Evolutionary conservation across 768 basidiomycete genomes (phyloP).

Genomic region (Daedaleopsis nitida): DNA sequence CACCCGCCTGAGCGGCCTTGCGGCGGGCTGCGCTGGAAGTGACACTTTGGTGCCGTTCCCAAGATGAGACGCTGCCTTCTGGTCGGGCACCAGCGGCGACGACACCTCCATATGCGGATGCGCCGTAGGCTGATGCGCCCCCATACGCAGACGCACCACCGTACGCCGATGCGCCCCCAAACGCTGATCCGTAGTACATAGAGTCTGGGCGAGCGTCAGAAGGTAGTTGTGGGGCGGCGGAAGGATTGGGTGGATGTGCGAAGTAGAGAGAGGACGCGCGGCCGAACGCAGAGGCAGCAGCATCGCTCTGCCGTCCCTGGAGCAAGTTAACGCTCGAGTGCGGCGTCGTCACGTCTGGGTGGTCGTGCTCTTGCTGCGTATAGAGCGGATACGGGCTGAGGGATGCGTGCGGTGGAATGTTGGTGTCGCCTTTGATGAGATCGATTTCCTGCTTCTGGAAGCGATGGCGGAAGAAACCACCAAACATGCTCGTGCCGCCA

Average conservation of each 20-base stretch:
- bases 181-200: not conserved
- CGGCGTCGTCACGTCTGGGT: conserved; percentile 4
- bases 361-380: not conserved
- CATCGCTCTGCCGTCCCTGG: not conserved
- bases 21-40: conserved; percentile 53
- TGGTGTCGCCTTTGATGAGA: conserved; percentile 10
- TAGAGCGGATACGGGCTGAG: conserved; percentile 21
- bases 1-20: conserved; percentile 60
- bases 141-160: not conserved
- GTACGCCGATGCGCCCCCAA: not conserved
- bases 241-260: conserved; percentile 2
- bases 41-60: conserved; percentile 25
- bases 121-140: not conserved
- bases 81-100: not conserved
- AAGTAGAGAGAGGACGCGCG: conserved; percentile 3
- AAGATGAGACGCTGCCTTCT: conserved; percentile 12
- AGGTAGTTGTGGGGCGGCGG: not conserved
- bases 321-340: conserved; percentile 12
- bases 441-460: conserved; percentile 20
- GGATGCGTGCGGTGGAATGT: conserved; percentile 9
- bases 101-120: no score
- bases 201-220: not conserved
- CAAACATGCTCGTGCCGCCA: not conserved
- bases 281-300: not conserved
- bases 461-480: conserved; percentile 8